Evolutionary conservation across 306 rosid species (phyloP), one percentile per base, ranked within the genome.

Genomic region (Sicyos edulis): DNA sequence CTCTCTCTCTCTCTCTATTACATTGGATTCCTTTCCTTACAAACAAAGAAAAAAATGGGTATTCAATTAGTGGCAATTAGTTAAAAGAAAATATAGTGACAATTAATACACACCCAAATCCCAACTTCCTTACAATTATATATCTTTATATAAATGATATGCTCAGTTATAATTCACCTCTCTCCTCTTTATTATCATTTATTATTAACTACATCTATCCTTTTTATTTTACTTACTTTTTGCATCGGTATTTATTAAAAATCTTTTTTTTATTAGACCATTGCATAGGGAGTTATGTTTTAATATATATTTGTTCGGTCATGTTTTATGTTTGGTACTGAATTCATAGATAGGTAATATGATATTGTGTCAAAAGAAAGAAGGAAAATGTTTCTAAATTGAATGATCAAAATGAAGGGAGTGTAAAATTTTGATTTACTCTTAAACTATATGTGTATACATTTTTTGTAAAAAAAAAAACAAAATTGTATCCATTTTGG

Each of bases 41-140:
- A 5, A 11, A 37, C 29, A 64, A 0, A 37, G 0, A 5, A 17
- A 44, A 67, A 7, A 21, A 1, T 12, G 6, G 10, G 3, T 67
- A 67, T 21, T 67, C 3, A 67, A 65, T 44, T 65, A 65, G 71
- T 65, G 17, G 45, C 71, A 66, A 66, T 66, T 66, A 66, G 37
- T 1, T 32, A 32, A 32, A 32, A 32, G 37, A 32, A 32, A 32
- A 32, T 32, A 32, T 3, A 1, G 37, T 65, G 17, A 65, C 71
- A 66, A 66, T 66, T 66, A 66, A 66, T 44, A 44, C 34, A 66
- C 71, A 66, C 71, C 54, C 71, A 66, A 66, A 42, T 66, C 52
- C 71, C 40, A 66, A 66, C 71, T 66, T 66, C 71, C 71, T 66
- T 66, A 44, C 71, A 66, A 66, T 66, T 20, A 66, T 66, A 10